A percentile compares a stretch with the other conserved stretches of the same genome.
phyloP scores from a whole-genome alignment of 2,329 filamentous ascomycete genomes.

The Phyllosticta citriasiana region DNA sequence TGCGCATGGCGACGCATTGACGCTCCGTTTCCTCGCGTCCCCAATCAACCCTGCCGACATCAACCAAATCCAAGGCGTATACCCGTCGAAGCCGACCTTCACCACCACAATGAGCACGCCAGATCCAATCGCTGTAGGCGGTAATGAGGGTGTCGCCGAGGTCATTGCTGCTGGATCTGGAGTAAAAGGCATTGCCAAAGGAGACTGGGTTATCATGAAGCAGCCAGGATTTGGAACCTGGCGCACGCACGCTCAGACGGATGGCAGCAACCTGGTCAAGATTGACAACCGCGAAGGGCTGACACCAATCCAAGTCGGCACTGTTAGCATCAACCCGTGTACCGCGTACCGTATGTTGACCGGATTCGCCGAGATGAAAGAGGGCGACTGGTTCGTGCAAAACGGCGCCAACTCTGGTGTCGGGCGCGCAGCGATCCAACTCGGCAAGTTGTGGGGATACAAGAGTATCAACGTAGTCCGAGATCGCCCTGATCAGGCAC shows the following conservation, averaged over 20 bases:
- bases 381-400: slow-evolving; percentile 92
- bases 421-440: slow-evolving; percentile 80
- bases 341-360: slow-evolving; percentile 89
- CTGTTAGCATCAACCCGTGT: slow-evolving; percentile 84
- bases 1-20: slow-evolving; percentile 58
- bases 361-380: slow-evolving; percentile 57
- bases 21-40: slow-evolving; percentile 77
- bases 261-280: slow-evolving; percentile 50
- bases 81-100: slow-evolving; percentile 76
- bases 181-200: slow-evolving; percentile 54
- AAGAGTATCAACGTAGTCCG: slow-evolving; percentile 85
- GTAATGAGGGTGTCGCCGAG: slow-evolving; percentile 91
- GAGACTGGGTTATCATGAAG: slow-evolving; percentile 92
- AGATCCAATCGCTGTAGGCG: slow-evolving; percentile 65
- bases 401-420: slow-evolving; percentile 95
- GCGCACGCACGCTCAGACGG: slow-evolving; percentile 75
- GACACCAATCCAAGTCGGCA: slow-evolving; percentile 69
- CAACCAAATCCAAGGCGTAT: slow-evolving; percentile 95
- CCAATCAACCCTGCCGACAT: slow-evolving; percentile 96
- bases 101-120: slow-evolving; percentile 65
- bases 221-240: slow-evolving; percentile 81
- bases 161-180: slow-evolving; percentile 60
- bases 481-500: slow-evolving; percentile 49
- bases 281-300: slow-evolving; percentile 63
- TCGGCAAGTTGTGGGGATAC: slow-evolving; percentile 76